Evolutionary conservation across 192 early-diverging fungal genomes (phyloP).

Genomic region (Rhizoclosmatium globosum): DNA sequence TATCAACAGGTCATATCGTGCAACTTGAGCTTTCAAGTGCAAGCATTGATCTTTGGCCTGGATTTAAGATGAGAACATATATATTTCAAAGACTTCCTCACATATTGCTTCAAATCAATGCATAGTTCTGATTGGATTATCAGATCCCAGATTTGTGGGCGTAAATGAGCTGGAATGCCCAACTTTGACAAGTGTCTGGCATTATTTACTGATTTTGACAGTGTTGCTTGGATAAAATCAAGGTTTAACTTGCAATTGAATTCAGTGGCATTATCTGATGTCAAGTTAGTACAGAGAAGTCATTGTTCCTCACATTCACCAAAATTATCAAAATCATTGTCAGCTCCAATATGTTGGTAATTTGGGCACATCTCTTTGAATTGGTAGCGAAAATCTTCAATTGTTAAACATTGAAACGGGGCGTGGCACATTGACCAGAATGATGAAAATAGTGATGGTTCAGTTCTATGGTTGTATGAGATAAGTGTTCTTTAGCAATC

Average conservation of each 20-base stretch:
- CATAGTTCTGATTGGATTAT: conserved; percentile 53
- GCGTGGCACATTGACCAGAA: conserved; percentile 42
- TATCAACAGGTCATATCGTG: conserved; percentile 50
- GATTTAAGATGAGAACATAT: not conserved
- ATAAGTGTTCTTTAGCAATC: too few species aligned
- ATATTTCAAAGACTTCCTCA: conserved; percentile 14
- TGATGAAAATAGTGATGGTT: not conserved
- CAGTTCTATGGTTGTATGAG: too few species aligned
- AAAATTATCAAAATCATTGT: conserved; percentile 26
- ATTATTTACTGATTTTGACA: conserved; percentile 2
- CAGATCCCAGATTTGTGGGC: conserved; percentile 55
- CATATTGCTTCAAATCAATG: conserved; percentile 32
- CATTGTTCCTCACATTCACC: not conserved
- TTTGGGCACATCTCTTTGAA: conserved; percentile 41
- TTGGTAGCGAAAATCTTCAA: conserved; percentile 42
- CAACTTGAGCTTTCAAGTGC: conserved; percentile 42
- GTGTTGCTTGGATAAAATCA: too few species aligned
- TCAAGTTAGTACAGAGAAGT: not conserved
- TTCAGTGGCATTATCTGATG: too few species aligned
- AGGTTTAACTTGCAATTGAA: too few species aligned
- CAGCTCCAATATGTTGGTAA: conserved; percentile 38
- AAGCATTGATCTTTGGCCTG: conserved; percentile 47
- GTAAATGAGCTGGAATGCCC: conserved; percentile 51
- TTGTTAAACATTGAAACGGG: conserved; percentile 2
- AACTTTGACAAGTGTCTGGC: conserved; percentile 45